Evolutionary conservation across 2,329 filamentous ascomycete genomes (phyloP).

Genomic region (Ceratocystis ficicola): DNA sequence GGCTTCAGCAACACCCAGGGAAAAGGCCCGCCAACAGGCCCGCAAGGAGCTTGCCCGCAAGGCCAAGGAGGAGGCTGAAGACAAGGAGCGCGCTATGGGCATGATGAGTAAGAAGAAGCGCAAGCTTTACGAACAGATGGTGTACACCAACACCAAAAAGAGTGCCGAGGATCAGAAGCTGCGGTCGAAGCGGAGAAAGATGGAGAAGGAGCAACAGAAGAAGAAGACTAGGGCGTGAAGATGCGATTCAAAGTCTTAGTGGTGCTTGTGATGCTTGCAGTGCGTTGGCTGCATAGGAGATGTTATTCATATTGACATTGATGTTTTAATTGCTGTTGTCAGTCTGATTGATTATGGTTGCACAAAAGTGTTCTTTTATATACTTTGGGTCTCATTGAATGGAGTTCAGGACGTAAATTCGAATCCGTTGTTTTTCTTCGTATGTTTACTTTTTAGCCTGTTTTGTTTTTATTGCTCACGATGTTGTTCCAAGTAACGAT

Average conservation of each 20-base stretch:
- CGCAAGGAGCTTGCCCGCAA: constrained; percentile 58
- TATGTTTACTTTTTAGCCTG: background rate
- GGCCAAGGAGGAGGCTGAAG: constrained; percentile 66
- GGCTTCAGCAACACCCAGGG: constrained; percentile 37
- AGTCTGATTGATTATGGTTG: constrained; percentile 14
- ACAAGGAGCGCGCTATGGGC: constrained; percentile 85
- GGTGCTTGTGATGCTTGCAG: background rate
- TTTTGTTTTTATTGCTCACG: background rate
- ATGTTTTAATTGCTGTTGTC: constrained; percentile 17
- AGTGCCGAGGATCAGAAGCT: constrained; percentile 81
- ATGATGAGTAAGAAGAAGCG: constrained; percentile 98
- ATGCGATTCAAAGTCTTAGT: background rate
- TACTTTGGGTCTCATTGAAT: constrained; percentile 21
- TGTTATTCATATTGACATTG: constrained; percentile 17
- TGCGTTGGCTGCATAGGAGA: constrained; percentile 7
- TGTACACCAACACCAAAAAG: constrained; percentile 87
- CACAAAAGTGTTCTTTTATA: constrained; percentile 22
- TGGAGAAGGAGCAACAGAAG: constrained; percentile 55
- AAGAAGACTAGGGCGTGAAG: constrained; percentile 26
- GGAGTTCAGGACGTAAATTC: constrained; percentile 16
- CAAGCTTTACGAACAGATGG: constrained; percentile 95
- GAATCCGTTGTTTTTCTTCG: background rate
- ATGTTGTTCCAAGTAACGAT: background rate
- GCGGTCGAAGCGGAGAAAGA: constrained; percentile 75
- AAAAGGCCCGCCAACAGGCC: constrained; percentile 56